Conservation (phyloP, 2,329 filamentous ascomycete species). For the Pseudonectria foliicola region DNA sequence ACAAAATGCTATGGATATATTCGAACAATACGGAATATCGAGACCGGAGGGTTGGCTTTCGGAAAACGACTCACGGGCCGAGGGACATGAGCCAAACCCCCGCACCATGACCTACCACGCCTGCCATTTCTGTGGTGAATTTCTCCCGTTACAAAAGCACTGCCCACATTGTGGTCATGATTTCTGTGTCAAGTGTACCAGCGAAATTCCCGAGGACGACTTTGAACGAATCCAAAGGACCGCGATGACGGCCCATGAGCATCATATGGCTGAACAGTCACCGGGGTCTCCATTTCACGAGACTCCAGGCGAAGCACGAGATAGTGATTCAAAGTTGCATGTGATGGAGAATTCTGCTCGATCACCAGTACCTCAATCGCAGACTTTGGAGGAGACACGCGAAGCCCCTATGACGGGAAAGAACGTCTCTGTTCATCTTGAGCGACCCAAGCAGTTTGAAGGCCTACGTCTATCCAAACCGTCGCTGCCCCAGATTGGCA, state of each 20-base stretch:
- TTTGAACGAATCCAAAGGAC: slow-evolving; percentile 2
- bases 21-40: slow-evolving; percentile 39
- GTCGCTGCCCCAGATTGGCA: slow-evolving; percentile 5
- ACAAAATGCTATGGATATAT: slow-evolving; percentile 40
- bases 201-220: slow-evolving; percentile 22
- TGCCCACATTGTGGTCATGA: slow-evolving; percentile 45
- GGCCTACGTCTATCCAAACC: slow-evolving; percentile 2
- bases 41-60: slow-evolving; percentile 40
- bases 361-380: neutral
- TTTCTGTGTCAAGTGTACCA: slow-evolving; percentile 41
- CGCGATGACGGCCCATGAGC: slow-evolving; percentile 1
- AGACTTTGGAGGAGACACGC: neutral
- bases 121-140: slow-evolving; percentile 44
- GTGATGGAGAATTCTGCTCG: slow-evolving; percentile 3
- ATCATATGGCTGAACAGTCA: slow-evolving; percentile 2
- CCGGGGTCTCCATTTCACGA: slow-evolving; percentile 1
- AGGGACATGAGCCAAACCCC: slow-evolving; percentile 10
- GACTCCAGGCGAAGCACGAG: neutral
- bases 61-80: slow-evolving; percentile 25
- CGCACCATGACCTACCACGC: slow-evolving; percentile 26
- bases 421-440: neutral
- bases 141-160: slow-evolving; percentile 29
- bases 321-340: slow-evolving; percentile 3
- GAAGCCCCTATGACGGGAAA: neutral
- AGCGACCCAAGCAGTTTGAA: slow-evolving; percentile 3